Conservation (phyloP, 345 rosid species). For the Ricinus communis region DNA sequence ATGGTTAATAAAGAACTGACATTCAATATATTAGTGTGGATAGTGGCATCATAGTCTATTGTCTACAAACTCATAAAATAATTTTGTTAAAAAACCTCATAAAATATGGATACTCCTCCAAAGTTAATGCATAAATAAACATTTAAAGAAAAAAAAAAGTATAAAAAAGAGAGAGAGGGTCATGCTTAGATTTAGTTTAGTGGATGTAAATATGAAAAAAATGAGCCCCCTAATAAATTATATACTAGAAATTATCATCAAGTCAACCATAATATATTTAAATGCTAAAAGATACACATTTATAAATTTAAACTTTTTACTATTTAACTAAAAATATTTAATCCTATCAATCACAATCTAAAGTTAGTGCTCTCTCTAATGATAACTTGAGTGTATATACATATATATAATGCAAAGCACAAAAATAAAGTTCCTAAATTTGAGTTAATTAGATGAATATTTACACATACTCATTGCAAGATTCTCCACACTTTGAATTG, state of each 20-base stretch:
- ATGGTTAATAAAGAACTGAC: too few species aligned
- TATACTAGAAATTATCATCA: not conserved
- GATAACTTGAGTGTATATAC: not conserved
- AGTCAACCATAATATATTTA: not conserved
- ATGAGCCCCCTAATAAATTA: not conserved
- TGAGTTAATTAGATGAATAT: not conserved
- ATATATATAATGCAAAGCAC: not conserved
- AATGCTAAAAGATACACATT: not conserved
- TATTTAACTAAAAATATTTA: too few species aligned
- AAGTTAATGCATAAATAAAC: too few species aligned
- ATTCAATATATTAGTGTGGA: too few species aligned
- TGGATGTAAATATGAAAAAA: not conserved
- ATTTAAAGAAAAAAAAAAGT: too few species aligned
- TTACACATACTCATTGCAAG: not conserved
- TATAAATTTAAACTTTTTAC: too few species aligned
- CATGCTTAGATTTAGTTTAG: not conserved
- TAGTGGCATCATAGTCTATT: too few species aligned
- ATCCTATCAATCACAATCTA: not conserved
- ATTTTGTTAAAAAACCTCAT: too few species aligned
- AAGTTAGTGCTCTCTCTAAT: not conserved
- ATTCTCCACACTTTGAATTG: conserved; percentile 5
- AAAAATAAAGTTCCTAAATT: not conserved
- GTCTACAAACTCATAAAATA: too few species aligned
- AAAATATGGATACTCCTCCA: too few species aligned
- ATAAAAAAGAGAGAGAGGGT: too few species aligned